These are phyloP conservation scores for Leccinum broughii DNA, from an alignment of 768 basidiomycete genomes.

Conservation along the genomic window DNA sequence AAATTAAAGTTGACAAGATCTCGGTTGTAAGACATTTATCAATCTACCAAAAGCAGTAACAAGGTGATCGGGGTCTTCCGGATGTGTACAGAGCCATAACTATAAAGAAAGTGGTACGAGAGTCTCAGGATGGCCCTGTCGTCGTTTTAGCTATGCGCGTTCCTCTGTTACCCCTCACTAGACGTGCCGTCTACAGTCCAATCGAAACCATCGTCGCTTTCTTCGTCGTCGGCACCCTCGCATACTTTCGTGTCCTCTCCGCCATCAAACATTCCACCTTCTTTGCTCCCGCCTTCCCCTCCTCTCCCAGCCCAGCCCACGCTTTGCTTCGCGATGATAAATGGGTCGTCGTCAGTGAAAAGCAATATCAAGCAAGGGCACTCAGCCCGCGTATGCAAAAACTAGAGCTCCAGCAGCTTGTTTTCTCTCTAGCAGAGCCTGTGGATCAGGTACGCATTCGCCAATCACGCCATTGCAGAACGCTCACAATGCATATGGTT, in stretches of 20 bases:
- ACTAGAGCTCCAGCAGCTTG: constrained; percentile 74
- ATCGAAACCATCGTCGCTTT: constrained; percentile 91
- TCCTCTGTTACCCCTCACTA: constrained; percentile 65
- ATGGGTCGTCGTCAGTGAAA: constrained; percentile 64
- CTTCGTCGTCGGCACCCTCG: constrained; percentile 85
- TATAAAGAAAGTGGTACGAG: constrained; percentile 28
- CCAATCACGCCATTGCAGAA: neutral
- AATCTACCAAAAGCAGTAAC: constrained; percentile 6
- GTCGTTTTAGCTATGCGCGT: constrained; percentile 47
- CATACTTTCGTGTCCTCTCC: constrained; percentile 91
- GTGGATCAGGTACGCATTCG: constrained; percentile 36
- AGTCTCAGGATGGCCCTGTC: constrained; percentile 6
- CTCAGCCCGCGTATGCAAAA: constrained; percentile 32
- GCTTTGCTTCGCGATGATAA: constrained; percentile 52
- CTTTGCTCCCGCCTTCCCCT: constrained; percentile 55
- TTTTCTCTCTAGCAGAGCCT: constrained; percentile 55
- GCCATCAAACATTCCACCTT: constrained; percentile 89
- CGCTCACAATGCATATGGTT: constrained; percentile 5
- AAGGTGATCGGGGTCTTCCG: constrained; percentile 30
- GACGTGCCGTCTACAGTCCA: constrained; percentile 71
- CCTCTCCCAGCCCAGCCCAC: constrained; percentile 53
- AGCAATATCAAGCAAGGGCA: constrained; percentile 43
- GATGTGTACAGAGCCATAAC: neutral
- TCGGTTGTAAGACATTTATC: neutral
- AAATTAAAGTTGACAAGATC: neutral